phyloP scores from a whole-genome alignment of 2,329 filamentous ascomycete genomes.

The Aspergillaceae sp. region DNA sequence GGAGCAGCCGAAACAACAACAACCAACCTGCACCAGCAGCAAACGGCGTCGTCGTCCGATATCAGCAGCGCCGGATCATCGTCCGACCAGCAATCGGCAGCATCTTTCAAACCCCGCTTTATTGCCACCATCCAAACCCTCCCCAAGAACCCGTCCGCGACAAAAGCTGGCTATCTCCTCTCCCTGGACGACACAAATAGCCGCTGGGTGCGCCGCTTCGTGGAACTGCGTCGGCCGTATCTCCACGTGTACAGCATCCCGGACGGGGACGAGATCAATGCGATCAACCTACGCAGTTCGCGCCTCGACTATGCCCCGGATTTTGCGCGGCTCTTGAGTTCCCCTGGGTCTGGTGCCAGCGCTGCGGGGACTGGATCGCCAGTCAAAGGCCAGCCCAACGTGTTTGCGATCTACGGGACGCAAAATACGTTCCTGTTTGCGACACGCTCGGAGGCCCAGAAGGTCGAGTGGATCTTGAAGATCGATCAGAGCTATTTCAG shows the following conservation, averaged over 20 bases:
- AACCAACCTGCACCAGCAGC: slow-evolving; percentile 16
- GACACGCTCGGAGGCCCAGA: slow-evolving; percentile 78
- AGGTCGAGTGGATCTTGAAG: slow-evolving; percentile 93
- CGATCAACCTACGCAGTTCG: slow-evolving; percentile 80
- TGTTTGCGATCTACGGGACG: slow-evolving; percentile 90
- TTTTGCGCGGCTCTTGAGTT: slow-evolving; percentile 65
- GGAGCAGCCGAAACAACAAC: slow-evolving; percentile 15
- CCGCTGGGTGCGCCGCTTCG: slow-evolving; percentile 84
- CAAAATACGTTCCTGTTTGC: slow-evolving; percentile 95
- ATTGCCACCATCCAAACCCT: slow-evolving; percentile 68
- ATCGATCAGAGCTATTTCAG: slow-evolving; percentile 74
- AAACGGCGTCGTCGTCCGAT: slow-evolving; percentile 7
- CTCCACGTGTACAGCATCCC: slow-evolving; percentile 78
- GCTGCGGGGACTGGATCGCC: slow-evolving; percentile 24
- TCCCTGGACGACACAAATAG: slow-evolving; percentile 68
- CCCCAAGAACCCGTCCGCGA: slow-evolving; percentile 67
- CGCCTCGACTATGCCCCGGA: slow-evolving; percentile 89
- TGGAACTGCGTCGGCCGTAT: slow-evolving; percentile 85
- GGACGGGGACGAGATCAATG: slow-evolving; percentile 81
- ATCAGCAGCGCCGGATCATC: background rate
- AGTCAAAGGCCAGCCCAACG: slow-evolving; percentile 50
- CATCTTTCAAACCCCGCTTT: slow-evolving; percentile 52
- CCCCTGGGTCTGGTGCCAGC: slow-evolving; percentile 21
- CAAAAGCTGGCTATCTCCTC: slow-evolving; percentile 82
- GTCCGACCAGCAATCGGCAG: slow-evolving; percentile 21